Conservation (phyloP, 1,139 yeast species). For the Suhomyces terraborum region DNA sequence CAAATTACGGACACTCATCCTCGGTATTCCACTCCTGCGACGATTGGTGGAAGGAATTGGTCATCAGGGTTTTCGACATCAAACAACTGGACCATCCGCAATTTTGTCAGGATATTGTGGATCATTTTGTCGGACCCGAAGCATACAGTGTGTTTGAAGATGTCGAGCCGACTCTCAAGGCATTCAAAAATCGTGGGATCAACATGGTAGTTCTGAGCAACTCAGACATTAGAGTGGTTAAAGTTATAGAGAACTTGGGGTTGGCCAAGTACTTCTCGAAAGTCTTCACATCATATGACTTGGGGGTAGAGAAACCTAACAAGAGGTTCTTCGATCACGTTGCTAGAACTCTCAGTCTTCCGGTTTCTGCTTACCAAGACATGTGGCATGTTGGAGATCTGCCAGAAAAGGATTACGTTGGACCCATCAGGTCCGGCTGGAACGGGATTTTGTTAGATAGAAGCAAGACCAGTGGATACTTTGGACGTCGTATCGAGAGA, state of each 20-base stretch:
- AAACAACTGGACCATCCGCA: slow-evolving; percentile 22
- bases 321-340: slow-evolving; percentile 48
- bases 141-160: slow-evolving; percentile 60
- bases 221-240: slow-evolving; percentile 55
- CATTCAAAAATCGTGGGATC: slow-evolving; percentile 33
- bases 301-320: slow-evolving; percentile 56
- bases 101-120: slow-evolving; percentile 43
- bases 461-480: slow-evolving; percentile 26
- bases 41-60: slow-evolving; percentile 63
- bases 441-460: slow-evolving; percentile 59
- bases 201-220: slow-evolving; percentile 55
- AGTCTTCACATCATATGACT: slow-evolving; percentile 56
- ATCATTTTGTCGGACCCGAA: slow-evolving; percentile 47
- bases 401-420: slow-evolving; percentile 52
- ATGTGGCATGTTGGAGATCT: slow-evolving; percentile 74
- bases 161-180: slow-evolving; percentile 48
- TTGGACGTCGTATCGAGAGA: slow-evolving; percentile 16
- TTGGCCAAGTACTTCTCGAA: slow-evolving; percentile 40
- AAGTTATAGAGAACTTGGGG: slow-evolving; percentile 49
- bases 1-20: slow-evolving; percentile 61
- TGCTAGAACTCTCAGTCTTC: slow-evolving; percentile 17
- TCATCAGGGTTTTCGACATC: slow-evolving; percentile 43
- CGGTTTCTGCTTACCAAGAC: slow-evolving; percentile 18
- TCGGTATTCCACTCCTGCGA: slow-evolving; percentile 28
- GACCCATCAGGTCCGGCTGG: slow-evolving; percentile 60